A percentile compares a stretch with the other conserved stretches of the same genome.
phyloP scores from a whole-genome alignment of 129 eudicot genomes.

The Logfia minima region DNA sequence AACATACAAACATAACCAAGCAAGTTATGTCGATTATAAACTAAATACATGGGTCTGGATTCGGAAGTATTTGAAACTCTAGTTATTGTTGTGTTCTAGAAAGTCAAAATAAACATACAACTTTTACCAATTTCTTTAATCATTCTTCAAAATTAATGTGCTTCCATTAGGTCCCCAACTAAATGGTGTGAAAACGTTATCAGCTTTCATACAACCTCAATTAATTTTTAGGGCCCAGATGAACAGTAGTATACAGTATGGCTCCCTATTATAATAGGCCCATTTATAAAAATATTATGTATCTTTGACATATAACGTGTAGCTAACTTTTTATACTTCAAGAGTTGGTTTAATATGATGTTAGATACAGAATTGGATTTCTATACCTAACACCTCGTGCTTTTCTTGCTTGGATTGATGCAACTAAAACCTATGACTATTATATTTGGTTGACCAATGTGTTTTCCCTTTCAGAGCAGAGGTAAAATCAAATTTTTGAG shows the following conservation, averaged over 20 bases:
- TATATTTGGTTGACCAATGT: not conserved
- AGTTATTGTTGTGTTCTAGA: not conserved
- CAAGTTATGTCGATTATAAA: not conserved
- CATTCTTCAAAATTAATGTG: not conserved
- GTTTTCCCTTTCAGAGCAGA: not conserved
- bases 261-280: not conserved
- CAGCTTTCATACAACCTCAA: not conserved
- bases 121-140: not conserved
- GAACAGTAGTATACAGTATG: not conserved
- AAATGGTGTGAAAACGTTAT: not conserved
- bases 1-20: not conserved
- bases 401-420: not conserved
- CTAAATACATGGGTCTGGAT: not conserved
- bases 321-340: not conserved
- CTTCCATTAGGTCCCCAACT: not conserved
- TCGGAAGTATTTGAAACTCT: not conserved
- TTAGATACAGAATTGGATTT: conserved; percentile 12
- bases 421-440: not conserved
- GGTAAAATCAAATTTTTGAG: no score
- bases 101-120: conserved; percentile 10
- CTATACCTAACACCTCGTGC: not conserved
- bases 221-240: not conserved
- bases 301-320: no score
- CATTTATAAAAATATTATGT: no score
- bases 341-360: conserved; percentile 9